Base-by-base conservation (phyloP, 805 yeast species). In the Yamadazyma ubonensis region DNA sequence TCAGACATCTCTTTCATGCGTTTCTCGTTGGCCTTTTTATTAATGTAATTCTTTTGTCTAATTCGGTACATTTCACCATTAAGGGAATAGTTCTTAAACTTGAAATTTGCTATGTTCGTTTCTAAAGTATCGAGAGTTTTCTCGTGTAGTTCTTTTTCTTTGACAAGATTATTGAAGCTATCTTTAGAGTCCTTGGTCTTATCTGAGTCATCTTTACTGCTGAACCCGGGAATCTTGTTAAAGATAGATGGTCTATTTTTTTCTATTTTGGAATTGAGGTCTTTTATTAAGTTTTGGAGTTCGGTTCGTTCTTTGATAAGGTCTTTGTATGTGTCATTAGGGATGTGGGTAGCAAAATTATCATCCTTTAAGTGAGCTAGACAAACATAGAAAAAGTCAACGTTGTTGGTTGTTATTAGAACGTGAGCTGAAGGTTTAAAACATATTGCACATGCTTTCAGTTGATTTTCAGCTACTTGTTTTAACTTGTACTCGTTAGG, bases 351-450 rank as follows among this genome's bases (percentile, higher is more conserved):
- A 11, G 79, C 79, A 52, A 78, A 79, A 11, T 64, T 58, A 9
- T 51, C 57, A 51, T 78, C 83, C 18, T 52, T 51, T 33, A 78
- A 54, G 54, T 78, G 83, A 3, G 58, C 38, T 5, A 58, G 58
- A 53, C 83, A 78, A 3, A 71, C 59, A 49, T 76, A 77, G 51
- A 78, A 74, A 62, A 75, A 77, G 51, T 78, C 83, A 3, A 53
- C 59, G 31, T 70, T 71, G 41, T 66, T 70, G 19, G 64, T 62
- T 2, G 77, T 58, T 6, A 78, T 55, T 22, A 78, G 52, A 9
- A 78, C 83, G 0, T 69, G 50, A 5, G 57, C 35, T 0, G 78
- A 57, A 1, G 78, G 71, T 46, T 75, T 76, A 55, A 59, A 76
- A 58, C 84, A 78, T 10, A 77, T 54, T 15, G 44, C 46, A 51